Evolutionary conservation across 176 grass and related monocot species (phyloP).

Genomic region (Luzula sylvatica): DNA sequence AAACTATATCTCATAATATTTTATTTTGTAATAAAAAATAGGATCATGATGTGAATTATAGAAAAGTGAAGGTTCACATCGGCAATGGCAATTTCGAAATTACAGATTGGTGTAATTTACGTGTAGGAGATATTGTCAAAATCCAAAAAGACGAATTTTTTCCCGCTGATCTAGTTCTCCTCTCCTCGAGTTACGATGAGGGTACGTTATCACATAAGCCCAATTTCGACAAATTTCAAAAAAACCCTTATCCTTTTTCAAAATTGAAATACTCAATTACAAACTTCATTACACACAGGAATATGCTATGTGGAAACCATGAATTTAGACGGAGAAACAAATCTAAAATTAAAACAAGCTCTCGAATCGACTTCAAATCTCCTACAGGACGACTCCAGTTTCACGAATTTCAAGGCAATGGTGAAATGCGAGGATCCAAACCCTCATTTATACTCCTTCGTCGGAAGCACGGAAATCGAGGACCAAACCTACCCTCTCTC

Average conservation of each 20-base stretch:
- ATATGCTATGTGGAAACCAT: constrained; percentile 98
- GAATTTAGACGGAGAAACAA: constrained; percentile 98
- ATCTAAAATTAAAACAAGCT: constrained; percentile 94
- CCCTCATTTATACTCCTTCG: constrained; percentile 87
- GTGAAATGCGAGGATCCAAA: constrained; percentile 95
- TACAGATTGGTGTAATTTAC: constrained; percentile 66
- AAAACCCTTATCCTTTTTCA: too few relatives aligned
- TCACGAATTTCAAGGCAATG: constrained; percentile 39
- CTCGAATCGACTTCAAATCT: constrained; percentile 54
- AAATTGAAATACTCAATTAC: too few relatives aligned
- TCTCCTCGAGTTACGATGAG: constrained; percentile 91
- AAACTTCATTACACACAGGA: neutral
- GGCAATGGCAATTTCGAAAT: constrained; percentile 51
- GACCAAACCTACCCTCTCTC: constrained; percentile 45
- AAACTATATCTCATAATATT: neutral
- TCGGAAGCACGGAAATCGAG: constrained; percentile 71
- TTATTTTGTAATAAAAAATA: constrained; percentile 12
- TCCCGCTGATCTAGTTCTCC: constrained; percentile 88
- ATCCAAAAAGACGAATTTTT: constrained; percentile 96
- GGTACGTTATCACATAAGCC: too few relatives aligned
- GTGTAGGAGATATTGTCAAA: constrained; percentile 92
- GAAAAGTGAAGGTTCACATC: constrained; percentile 64
- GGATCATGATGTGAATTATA: constrained; percentile 84
- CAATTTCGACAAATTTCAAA: too few relatives aligned
- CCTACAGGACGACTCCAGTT: constrained; percentile 45